Conservation (phyloP, 306 rosid species). For the Elaeagnus macrophylla region DNA sequence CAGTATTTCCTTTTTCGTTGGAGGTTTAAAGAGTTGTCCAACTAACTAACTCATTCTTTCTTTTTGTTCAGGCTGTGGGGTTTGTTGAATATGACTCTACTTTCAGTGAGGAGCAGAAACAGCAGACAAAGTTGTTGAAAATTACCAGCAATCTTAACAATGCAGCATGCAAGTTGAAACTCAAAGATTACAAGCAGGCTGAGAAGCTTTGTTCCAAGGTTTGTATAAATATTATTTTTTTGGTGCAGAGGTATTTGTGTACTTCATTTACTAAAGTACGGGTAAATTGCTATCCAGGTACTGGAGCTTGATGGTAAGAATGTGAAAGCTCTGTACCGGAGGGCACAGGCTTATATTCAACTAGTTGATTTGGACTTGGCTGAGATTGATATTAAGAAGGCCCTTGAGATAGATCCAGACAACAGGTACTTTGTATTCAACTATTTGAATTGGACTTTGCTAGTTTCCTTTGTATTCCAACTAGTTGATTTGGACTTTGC, state of each 20-base stretch:
- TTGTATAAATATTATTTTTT: not conserved
- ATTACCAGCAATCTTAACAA: conserved; percentile 27
- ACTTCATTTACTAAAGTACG: not conserved
- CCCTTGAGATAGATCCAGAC: conserved; percentile 34
- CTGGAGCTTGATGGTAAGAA: conserved; percentile 30
- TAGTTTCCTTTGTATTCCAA: not conserved
- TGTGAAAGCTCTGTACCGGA: conserved; percentile 37
- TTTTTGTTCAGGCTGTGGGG: conserved; percentile 20
- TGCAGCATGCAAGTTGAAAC: conserved; percentile 39
- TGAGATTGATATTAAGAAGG: conserved; percentile 37
- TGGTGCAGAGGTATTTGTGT: not conserved
- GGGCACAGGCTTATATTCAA: conserved; percentile 38
- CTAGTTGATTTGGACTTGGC: conserved; percentile 36
- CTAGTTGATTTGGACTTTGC: not conserved
- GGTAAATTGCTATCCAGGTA: conserved; percentile 8
- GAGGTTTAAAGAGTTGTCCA: not conserved
- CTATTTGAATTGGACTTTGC: not conserved
- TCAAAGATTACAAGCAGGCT: conserved; percentile 29
- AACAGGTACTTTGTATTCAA: conserved; percentile 17
- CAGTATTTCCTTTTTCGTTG: not conserved
- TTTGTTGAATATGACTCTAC: conserved; percentile 28
- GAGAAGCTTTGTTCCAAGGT: conserved; percentile 39
- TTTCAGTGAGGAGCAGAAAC: conserved; percentile 33
- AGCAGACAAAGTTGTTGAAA: conserved; percentile 26
- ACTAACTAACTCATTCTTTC: not conserved